These are phyloP conservation scores for Mucor velutinosus DNA, from an alignment of 371 early-diverging fungal genomes.

Conservation along the genomic window DNA sequence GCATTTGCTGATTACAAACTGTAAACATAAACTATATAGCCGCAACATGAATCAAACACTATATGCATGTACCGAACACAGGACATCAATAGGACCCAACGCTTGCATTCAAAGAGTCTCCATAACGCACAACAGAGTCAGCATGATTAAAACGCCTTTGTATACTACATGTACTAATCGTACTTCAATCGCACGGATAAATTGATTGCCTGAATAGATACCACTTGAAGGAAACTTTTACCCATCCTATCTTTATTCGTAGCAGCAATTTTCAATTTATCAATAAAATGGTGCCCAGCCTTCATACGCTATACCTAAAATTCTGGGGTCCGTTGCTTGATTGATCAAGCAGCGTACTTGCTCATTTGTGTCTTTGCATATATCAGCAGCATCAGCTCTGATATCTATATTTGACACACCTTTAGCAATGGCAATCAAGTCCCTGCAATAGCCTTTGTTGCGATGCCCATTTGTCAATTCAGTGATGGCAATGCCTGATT, in stretches of 20 bases:
- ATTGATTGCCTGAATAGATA: background rate
- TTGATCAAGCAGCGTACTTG: conserved; percentile 76
- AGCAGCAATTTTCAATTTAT: background rate
- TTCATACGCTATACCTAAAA: conserved; percentile 66
- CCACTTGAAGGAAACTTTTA: background rate
- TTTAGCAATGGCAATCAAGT: conserved; percentile 38
- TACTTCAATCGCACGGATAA: too few relatives aligned
- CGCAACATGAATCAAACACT: too few relatives aligned
- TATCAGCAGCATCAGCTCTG: conserved; percentile 47
- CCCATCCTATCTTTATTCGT: background rate
- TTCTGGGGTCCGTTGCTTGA: conserved; percentile 70
- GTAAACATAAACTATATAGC: too few relatives aligned
- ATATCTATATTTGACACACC: conserved; percentile 48
- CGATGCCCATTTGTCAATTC: conserved; percentile 56
- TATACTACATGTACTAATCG: too few relatives aligned
- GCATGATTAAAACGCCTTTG: too few relatives aligned
- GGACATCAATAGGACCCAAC: too few relatives aligned
- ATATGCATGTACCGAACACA: too few relatives aligned
- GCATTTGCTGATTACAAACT: too few relatives aligned
- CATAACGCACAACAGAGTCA: too few relatives aligned
- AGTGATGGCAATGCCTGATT: conserved; percentile 27
- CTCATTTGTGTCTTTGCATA: conserved; percentile 54
- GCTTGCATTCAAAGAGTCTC: too few relatives aligned
- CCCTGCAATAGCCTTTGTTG: conserved; percentile 46
- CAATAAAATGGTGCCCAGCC: conserved; percentile 74